These are phyloP conservation scores for Aspergillus thermomutatus DNA, from an alignment of 2,329 filamentous ascomycete genomes.

Conservation along the genomic window DNA sequence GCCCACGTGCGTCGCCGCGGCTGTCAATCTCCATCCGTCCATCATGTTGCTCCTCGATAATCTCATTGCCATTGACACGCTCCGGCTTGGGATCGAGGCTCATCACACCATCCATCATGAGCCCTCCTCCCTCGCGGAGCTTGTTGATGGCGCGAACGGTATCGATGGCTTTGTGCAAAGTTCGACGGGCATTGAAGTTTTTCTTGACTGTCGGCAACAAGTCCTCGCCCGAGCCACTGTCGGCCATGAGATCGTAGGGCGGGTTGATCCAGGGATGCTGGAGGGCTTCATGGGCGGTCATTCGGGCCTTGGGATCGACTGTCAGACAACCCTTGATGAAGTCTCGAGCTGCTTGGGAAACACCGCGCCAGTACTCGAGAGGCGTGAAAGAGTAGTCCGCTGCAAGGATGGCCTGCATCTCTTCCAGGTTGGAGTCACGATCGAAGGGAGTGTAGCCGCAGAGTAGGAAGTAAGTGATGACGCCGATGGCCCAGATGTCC, in stretches of 20 bases:
- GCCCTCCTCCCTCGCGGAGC: constrained; percentile 58
- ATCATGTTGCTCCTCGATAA: constrained; percentile 35
- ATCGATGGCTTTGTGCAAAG: constrained; percentile 65
- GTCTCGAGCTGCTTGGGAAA: constrained; percentile 79
- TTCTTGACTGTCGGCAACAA: constrained; percentile 65
- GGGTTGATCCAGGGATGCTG: constrained; percentile 64
- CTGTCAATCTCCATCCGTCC: constrained; percentile 55
- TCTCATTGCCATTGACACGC: constrained; percentile 42
- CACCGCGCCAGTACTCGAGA: constrained; percentile 92
- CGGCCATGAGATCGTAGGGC: constrained; percentile 44
- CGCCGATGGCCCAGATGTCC: constrained; percentile 96
- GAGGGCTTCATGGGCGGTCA: constrained; percentile 80
- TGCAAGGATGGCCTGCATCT: constrained; percentile 97
- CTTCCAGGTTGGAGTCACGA: constrained; percentile 93
- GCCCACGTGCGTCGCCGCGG: constrained; percentile 57
- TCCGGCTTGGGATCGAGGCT: constrained; percentile 54
- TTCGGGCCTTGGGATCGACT: constrained; percentile 78
- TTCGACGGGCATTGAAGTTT: constrained; percentile 66
- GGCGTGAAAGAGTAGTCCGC: constrained; percentile 96
- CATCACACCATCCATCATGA: constrained; percentile 62
- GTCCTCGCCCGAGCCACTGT: constrained; percentile 47
- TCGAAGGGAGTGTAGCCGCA: constrained; percentile 99
- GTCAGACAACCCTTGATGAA: constrained; percentile 93
- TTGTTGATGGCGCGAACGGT: constrained; percentile 68
- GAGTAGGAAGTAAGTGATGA: constrained; percentile 97